Evolutionary conservation across 805 yeast species (phyloP).

Genomic region (Priceomyces fermenticarens): DNA sequence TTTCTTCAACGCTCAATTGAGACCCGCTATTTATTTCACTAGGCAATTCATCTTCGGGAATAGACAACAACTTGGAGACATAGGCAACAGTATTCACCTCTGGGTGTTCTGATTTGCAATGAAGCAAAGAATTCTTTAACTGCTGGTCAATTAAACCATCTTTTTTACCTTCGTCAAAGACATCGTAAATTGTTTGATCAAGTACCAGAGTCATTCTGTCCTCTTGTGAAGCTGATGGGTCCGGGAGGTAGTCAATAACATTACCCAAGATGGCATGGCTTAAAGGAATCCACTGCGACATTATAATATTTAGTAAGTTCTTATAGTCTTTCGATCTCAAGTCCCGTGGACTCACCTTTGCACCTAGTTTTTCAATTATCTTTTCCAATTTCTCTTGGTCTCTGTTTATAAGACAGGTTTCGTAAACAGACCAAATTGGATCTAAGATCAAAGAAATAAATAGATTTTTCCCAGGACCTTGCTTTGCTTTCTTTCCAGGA

Average conservation of each 20-base stretch:
- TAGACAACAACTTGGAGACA: slow-evolving; percentile 84
- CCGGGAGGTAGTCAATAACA: slow-evolving; percentile 81
- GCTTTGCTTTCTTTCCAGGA: slow-evolving; percentile 60
- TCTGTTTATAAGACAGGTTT: slow-evolving; percentile 59
- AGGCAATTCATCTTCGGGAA: slow-evolving; percentile 82
- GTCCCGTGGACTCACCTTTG: slow-evolving; percentile 72
- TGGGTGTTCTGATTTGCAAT: slow-evolving; percentile 68
- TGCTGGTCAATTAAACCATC: slow-evolving; percentile 40
- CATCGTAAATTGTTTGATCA: slow-evolving; percentile 37
- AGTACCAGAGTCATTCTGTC: slow-evolving; percentile 68
- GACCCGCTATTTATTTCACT: slow-evolving; percentile 38
- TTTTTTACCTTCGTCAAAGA: slow-evolving; percentile 38
- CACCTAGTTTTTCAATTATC: slow-evolving; percentile 66
- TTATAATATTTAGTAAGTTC: slow-evolving; percentile 56
- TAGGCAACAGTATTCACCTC: slow-evolving; percentile 54
- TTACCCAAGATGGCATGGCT: slow-evolving; percentile 81
- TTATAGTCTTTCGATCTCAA: slow-evolving; percentile 74
- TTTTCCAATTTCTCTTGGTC: slow-evolving; percentile 71
- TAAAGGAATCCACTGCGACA: slow-evolving; percentile 94
- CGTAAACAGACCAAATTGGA: slow-evolving; percentile 89
- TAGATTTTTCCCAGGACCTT: slow-evolving; percentile 61
- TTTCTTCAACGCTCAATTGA: slow-evolving; percentile 49
- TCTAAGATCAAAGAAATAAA: slow-evolving; percentile 87
- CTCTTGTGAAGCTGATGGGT: slow-evolving; percentile 74
- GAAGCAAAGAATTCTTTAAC: slow-evolving; percentile 54